A percentile compares a stretch with the other conserved stretches of the same genome.
phyloP scores from a whole-genome alignment of 2,329 filamentous ascomycete species.

The Lasiodiplodia gonubiensis region DNA sequence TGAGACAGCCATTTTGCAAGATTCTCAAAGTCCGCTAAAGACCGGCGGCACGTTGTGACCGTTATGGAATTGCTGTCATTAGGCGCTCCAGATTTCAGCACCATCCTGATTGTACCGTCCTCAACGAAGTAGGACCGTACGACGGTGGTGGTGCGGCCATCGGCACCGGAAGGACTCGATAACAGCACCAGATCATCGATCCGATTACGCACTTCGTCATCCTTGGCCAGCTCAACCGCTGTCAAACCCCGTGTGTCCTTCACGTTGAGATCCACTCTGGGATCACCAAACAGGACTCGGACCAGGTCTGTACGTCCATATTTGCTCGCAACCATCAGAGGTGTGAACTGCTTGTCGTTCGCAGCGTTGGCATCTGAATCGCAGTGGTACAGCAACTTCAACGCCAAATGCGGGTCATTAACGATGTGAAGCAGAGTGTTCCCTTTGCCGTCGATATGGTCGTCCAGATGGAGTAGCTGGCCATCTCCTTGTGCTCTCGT shows the following conservation, averaged over 20 bases:
- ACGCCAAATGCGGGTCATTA: slow-evolving; percentile 78
- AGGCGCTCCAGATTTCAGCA: slow-evolving; percentile 91
- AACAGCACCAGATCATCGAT: slow-evolving; percentile 94
- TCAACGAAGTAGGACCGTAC: slow-evolving; percentile 97
- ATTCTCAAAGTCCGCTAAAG: slow-evolving; percentile 88
- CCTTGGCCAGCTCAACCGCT: slow-evolving; percentile 94
- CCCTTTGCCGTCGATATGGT: slow-evolving; percentile 89
- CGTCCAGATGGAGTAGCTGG: slow-evolving; percentile 83
- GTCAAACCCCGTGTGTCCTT: slow-evolving; percentile 88
- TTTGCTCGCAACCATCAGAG: slow-evolving; percentile 97
- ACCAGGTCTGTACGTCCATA: slow-evolving; percentile 96
- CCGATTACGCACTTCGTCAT: slow-evolving; percentile 94
- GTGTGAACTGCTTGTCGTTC: slow-evolving; percentile 93
- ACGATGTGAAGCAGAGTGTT: slow-evolving; percentile 97
- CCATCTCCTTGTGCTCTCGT: slow-evolving; percentile 76
- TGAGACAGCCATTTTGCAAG: slow-evolving; percentile 80
- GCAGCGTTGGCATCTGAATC: slow-evolving; percentile 96
- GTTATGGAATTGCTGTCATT: slow-evolving; percentile 83
- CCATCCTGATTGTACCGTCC: slow-evolving; percentile 88
- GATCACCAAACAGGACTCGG: slow-evolving; percentile 82
- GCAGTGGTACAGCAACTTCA: slow-evolving; percentile 78
- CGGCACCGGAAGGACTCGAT: slow-evolving; percentile 66
- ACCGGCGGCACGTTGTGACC: slow-evolving; percentile 90
- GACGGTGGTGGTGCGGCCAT: slow-evolving; percentile 86
- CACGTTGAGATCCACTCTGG: slow-evolving; percentile 81